Conservation (phyloP, 176 grass and related monocot species). For the Eragrostis curvula region DNA sequence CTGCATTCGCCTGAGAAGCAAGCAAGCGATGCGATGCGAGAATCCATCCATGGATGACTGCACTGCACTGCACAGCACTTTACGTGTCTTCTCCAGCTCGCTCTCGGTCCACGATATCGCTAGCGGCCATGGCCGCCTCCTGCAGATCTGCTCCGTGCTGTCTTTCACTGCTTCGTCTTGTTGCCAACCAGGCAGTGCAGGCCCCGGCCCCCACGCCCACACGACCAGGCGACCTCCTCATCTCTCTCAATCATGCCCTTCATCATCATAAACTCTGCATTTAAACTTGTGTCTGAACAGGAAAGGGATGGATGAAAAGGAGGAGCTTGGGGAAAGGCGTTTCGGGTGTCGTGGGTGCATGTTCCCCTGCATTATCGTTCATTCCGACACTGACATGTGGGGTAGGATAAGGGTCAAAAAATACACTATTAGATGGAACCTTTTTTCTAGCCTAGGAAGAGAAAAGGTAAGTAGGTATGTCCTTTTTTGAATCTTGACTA, state of each 20-base stretch:
- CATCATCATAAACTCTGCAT: conserved; percentile 34
- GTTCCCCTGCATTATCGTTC: conserved; percentile 12
- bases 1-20: neutral
- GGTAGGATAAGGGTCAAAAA: neutral
- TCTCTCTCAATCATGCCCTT: conserved; percentile 36
- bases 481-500: conserved; percentile 28
- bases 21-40: neutral
- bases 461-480: too few relatives aligned
- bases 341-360: conserved; percentile 40
- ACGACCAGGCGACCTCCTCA: neutral
- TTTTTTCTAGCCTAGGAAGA: conserved; percentile 3
- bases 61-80: too few relatives aligned
- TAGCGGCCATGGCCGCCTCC: conserved; percentile 18
- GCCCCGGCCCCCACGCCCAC: neutral
- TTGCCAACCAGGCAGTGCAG: conserved; percentile 17
- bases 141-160: conserved; percentile 25
- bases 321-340: neutral
- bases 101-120: neutral
- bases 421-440: neutral
- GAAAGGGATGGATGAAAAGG: conserved; percentile 18
- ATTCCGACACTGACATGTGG: neutral
- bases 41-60: neutral
- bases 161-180: conserved; percentile 12
- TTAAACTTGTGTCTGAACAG: conserved; percentile 37
- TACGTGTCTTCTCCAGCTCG: too few relatives aligned